phyloP scores from a whole-genome alignment of 2,329 filamentous ascomycete species.

The Ceratocystis lukuohia region DNA sequence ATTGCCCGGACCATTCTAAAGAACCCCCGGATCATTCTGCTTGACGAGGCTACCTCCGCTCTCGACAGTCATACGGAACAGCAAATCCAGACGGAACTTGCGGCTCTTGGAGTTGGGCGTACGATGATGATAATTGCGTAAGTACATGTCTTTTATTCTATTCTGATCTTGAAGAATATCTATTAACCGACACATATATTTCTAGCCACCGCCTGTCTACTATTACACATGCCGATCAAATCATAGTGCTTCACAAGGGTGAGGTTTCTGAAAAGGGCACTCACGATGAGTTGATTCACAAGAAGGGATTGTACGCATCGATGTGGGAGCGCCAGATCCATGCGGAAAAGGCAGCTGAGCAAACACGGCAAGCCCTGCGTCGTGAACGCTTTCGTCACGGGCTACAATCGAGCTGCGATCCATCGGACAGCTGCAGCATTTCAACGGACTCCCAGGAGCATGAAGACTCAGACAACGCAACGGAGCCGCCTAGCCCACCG shows the following conservation, averaged over 20 bases:
- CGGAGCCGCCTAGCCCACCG: neutral
- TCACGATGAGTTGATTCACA: conserved; percentile 59
- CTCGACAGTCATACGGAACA: conserved; percentile 86
- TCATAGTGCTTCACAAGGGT: conserved; percentile 66
- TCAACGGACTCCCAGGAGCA: conserved; percentile 26
- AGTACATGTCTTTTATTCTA: conserved; percentile 26
- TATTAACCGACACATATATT: conserved; percentile 21
- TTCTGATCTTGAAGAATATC: neutral
- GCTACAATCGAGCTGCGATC: conserved; percentile 25
- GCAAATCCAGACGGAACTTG: conserved; percentile 78
- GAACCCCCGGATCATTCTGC: conserved; percentile 77
- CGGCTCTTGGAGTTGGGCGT: conserved; percentile 66
- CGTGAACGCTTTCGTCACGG: conserved; percentile 28
- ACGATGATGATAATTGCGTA: conserved; percentile 93
- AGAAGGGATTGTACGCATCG: conserved; percentile 60
- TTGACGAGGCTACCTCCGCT: conserved; percentile 86
- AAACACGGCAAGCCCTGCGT: conserved; percentile 36
- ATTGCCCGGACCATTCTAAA: conserved; percentile 90
- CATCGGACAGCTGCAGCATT: conserved; percentile 35
- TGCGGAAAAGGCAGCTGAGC: conserved; percentile 55
- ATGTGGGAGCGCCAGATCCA: conserved; percentile 87
- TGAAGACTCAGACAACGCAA: conserved; percentile 22
- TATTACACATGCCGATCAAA: conserved; percentile 75
- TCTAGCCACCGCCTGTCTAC: conserved; percentile 64
- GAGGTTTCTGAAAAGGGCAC: conserved; percentile 64